Conservation (phyloP, 495 filamentous ascomycete genomes). For the Chaetomium cochliodes region DNA sequence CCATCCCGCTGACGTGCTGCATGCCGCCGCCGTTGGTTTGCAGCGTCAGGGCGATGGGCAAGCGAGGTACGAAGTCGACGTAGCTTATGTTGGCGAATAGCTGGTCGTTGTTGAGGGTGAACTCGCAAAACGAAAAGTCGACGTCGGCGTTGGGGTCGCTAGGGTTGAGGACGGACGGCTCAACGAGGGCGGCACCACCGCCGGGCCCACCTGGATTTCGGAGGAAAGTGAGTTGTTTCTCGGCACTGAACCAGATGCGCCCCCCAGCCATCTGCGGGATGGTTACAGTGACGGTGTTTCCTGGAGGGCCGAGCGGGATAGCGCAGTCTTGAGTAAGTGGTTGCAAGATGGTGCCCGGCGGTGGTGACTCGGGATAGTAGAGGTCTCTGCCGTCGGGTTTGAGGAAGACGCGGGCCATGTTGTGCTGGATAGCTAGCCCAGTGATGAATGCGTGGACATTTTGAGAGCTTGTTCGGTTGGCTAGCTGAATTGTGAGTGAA, state of each 20-base stretch:
- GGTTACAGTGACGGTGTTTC: constrained; percentile 56
- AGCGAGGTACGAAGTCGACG: constrained; percentile 67
- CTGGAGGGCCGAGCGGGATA: constrained; percentile 63
- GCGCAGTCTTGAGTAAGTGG: constrained; percentile 60
- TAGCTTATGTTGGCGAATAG: constrained; percentile 78
- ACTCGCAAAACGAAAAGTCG: constrained; percentile 71
- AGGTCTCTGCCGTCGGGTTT: constrained; percentile 34
- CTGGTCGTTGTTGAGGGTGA: constrained; percentile 67
- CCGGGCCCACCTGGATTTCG: constrained; percentile 59
- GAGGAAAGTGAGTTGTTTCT: constrained; percentile 61
- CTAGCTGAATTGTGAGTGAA: constrained; percentile 41
- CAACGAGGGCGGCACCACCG: constrained; percentile 61
- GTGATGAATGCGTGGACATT: constrained; percentile 46
- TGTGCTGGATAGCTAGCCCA: constrained; percentile 44
- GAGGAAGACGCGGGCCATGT: constrained; percentile 38
- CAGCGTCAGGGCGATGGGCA: constrained; percentile 66
- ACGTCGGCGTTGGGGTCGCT: constrained; percentile 64
- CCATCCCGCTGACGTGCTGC: constrained; percentile 62
- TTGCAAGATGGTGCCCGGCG: constrained; percentile 38
- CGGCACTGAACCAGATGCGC: constrained; percentile 64
- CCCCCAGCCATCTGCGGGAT: constrained; percentile 70
- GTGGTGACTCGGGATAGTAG: constrained; percentile 42
- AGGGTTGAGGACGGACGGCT: constrained; percentile 71
- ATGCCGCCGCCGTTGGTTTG: constrained; percentile 48
- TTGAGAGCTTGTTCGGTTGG: constrained; percentile 38